Base-by-base conservation (phyloP, 116 monocot species). In the Posidonia oceanica region DNA sequence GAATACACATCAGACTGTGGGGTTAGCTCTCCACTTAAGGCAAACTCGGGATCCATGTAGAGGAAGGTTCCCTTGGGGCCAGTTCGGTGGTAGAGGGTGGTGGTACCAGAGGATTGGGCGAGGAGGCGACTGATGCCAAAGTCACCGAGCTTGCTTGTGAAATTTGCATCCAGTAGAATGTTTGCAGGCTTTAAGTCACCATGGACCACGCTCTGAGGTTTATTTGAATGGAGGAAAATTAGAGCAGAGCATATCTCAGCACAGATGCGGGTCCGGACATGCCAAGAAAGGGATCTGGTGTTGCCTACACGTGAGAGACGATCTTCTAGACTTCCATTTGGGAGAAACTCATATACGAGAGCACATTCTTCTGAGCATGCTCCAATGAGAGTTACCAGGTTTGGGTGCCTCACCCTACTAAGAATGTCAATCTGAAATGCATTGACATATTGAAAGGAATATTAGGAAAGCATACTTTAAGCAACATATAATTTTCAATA, bases 151-250 rank as follows among this genome's bases (percentile, higher is more conserved):
- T 83, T 85, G 74, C 77, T 76, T 2, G 74, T 63, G 23, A 87
- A 78, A 63, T 81, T 81, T 29, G 78, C 68, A 76, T 87, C 94
- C 7, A 94, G 79, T 22, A 94, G 85, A 60, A 94, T 87, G 73
- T 94, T 94, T 12, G 81, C 75, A 3, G 94, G 90, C 68, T 85
- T 94, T 0, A 94, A 79, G 68, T 94, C 90, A 11, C 94, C 90
- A 57, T 94, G 93, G 55, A 92, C 83, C 2, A 92, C 72, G 21
- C 59, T 73, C 14, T 78, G 76, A 38, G 87, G 87, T 56, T 85
- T 79, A 21, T 58, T 73, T 2, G 87, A 80, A 64, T 89, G 93
- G 56, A 93, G 86, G 71, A 87, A 89, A 56, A 86, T 81, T 13
- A 93, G 76, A 16, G 89, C 82, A 53, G 86, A 81, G 69, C 92